Conservation (phyloP, 2,329 filamentous ascomycete species). For the Arthrobotrys iridis region DNA sequence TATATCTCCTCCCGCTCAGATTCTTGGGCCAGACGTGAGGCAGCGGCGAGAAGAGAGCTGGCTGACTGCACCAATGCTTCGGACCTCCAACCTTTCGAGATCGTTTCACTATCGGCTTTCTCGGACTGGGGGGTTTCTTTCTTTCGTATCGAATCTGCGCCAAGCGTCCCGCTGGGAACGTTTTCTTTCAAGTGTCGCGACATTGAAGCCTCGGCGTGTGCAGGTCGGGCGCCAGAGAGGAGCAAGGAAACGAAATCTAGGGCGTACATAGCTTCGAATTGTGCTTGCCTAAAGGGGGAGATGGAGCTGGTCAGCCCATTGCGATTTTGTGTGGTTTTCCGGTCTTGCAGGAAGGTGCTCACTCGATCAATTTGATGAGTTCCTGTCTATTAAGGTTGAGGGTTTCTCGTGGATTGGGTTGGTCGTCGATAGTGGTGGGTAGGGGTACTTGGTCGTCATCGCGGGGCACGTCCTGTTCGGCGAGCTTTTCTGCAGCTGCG, state of each 20-base stretch:
- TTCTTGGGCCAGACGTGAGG: conserved; percentile 77
- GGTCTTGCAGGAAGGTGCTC: conserved; percentile 14
- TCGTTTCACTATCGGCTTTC: conserved; percentile 62
- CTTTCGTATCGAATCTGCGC: conserved; percentile 72
- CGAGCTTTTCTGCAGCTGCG: conserved; percentile 35
- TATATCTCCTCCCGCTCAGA: conserved; percentile 83
- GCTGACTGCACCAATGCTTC: conserved; percentile 79
- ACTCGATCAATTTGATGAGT: conserved; percentile 54
- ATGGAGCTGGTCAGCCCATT: conserved; percentile 33
- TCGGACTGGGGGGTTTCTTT: conserved; percentile 70
- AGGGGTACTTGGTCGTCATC: conserved; percentile 54
- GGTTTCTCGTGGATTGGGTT: conserved; percentile 35
- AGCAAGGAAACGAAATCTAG: conserved; percentile 86
- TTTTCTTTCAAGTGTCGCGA: conserved; percentile 75
- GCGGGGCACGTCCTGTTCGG: conserved; percentile 44
- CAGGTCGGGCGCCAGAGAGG: conserved; percentile 81
- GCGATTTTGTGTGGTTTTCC: background rate
- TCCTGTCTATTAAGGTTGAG: conserved; percentile 36
- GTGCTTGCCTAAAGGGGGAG: conserved; percentile 61
- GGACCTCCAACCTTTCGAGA: conserved; percentile 71
- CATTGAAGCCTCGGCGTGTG: conserved; percentile 74
- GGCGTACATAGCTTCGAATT: conserved; percentile 73
- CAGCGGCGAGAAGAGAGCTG: conserved; percentile 77
- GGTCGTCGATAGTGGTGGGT: conserved; percentile 33
- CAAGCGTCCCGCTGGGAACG: conserved; percentile 78